phyloP scores from a whole-genome alignment of 345 rosid species.

The Geranium rotundifolium region DNA sequence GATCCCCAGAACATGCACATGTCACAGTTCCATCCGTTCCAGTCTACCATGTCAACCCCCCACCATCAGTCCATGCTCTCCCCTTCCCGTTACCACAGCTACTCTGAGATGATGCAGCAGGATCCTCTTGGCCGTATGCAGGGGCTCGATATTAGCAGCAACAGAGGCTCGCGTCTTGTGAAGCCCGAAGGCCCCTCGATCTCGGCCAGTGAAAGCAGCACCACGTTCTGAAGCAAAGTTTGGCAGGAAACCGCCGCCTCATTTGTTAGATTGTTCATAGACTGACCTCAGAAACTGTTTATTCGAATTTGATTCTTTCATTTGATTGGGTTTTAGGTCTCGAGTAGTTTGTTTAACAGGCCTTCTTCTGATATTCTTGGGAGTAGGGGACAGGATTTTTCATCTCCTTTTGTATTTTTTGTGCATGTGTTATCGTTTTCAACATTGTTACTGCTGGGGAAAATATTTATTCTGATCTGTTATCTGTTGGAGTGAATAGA shows the following conservation, averaged over 20 bases:
- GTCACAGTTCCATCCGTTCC: conserved; percentile 47
- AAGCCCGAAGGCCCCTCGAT: conserved; percentile 59
- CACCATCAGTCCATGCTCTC: conserved; percentile 34
- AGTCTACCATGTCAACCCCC: conserved; percentile 22
- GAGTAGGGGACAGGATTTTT: no score
- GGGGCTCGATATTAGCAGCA: conserved; percentile 68
- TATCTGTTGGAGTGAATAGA: no score
- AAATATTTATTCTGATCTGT: no score
- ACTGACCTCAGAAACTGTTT: conserved; percentile 34
- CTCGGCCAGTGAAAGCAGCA: conserved; percentile 70
- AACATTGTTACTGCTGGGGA: no score
- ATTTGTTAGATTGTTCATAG: conserved; percentile 39
- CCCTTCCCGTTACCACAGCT: conserved; percentile 27
- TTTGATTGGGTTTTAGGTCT: conserved; percentile 14
- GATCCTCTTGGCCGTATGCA: conserved; percentile 68
- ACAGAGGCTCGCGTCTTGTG: conserved; percentile 41
- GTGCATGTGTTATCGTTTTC: no score
- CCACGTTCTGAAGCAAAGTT: conserved; percentile 34
- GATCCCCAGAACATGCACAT: conserved; percentile 36
- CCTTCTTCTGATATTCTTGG: conserved; percentile 5
- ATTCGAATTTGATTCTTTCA: conserved; percentile 17
- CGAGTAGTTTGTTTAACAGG: conserved; percentile 5
- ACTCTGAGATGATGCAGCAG: conserved; percentile 51
- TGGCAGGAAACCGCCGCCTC: neutral
- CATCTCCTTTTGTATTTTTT: no score